These are phyloP conservation scores for Penicillium oxalicum DNA, from an alignment of 2,329 filamentous ascomycete genomes.

Conservation along the genomic window DNA sequence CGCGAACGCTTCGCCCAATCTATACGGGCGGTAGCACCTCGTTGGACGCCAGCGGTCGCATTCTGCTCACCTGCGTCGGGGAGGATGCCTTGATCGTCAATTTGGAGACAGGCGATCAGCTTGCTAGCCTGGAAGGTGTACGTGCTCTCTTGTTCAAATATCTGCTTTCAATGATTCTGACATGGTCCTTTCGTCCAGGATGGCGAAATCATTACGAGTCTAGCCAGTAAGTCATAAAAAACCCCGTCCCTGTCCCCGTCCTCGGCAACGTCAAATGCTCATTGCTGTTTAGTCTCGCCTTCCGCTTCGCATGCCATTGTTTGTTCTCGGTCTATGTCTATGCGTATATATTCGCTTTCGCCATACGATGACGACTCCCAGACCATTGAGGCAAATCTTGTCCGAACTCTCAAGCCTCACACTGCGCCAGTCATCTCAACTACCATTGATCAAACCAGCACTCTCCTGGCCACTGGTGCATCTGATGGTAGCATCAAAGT, in stretches of 20 bases:
- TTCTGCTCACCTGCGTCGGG: conserved; percentile 82
- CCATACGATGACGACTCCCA: conserved; percentile 51
- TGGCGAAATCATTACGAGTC: conserved; percentile 49
- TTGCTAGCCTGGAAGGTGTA: conserved; percentile 84
- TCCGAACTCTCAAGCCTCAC: conserved; percentile 83
- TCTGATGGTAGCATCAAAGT: conserved; percentile 93
- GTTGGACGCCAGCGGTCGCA: conserved; percentile 70
- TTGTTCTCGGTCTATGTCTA: conserved; percentile 90
- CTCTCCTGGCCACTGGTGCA: conserved; percentile 83
- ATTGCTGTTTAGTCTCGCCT: conserved; percentile 62
- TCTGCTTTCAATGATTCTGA: conserved; percentile 7
- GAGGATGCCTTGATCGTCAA: conserved; percentile 88
- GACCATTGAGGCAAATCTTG: conserved; percentile 59
- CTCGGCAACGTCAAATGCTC: conserved; percentile 3
- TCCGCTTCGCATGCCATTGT: conserved; percentile 81
- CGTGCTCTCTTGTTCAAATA: conserved; percentile 22
- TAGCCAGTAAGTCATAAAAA: conserved; percentile 34
- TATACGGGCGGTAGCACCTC: conserved; percentile 87
- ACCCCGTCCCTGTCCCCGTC: background rate
- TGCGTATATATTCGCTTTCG: conserved; percentile 79
- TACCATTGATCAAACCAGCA: conserved; percentile 78
- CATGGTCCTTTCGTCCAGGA: conserved; percentile 48
- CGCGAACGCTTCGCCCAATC: conserved; percentile 79
- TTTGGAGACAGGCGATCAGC: conserved; percentile 71
- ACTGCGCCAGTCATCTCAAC: conserved; percentile 81